Evolutionary conservation across 2,329 filamentous ascomycete species (phyloP).

Genomic region (Phialemonium atrogriseum): DNA sequence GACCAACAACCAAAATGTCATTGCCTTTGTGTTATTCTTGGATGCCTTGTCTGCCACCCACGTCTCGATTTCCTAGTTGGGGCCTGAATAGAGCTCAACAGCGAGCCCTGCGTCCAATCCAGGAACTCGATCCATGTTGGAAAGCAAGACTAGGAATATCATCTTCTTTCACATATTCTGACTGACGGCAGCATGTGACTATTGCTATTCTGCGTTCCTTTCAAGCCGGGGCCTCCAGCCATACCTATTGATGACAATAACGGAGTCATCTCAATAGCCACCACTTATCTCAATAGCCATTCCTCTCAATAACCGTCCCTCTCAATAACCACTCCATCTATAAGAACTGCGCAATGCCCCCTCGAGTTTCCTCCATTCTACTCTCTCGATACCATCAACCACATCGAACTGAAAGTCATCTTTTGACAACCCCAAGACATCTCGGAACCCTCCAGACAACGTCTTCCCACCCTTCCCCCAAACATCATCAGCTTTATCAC

Average conservation of each 20-base stretch:
- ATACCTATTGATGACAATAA: too few species aligned
- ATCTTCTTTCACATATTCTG: too few species aligned
- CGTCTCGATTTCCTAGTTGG: slow-evolving; percentile 9
- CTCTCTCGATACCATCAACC: background rate
- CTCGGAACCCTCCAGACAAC: background rate
- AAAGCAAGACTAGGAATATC: too few species aligned
- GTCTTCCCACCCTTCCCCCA: slow-evolving; percentile 1
- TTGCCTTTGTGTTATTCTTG: too few species aligned
- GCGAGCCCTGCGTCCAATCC: too few species aligned
- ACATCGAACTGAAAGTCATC: background rate
- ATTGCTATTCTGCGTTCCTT: too few species aligned
- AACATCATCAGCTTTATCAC: background rate
- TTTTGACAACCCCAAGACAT: background rate
- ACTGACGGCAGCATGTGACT: too few species aligned
- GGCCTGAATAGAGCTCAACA: slow-evolving; percentile 15
- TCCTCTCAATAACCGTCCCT: background rate
- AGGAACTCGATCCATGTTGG: too few species aligned
- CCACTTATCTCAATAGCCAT: background rate
- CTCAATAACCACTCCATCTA: background rate
- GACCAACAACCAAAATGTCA: too few species aligned
- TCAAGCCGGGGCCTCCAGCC: too few species aligned
- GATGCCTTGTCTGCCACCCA: slow-evolving; percentile 3
- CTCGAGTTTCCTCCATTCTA: background rate
- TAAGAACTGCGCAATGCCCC: background rate
- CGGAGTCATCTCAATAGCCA: slow-evolving; percentile 1